Evolutionary conservation across 352 stramenopile species (phyloP), one percentile per base, ranked within the genome.

Genomic region (Globisporangium splendens): DNA sequence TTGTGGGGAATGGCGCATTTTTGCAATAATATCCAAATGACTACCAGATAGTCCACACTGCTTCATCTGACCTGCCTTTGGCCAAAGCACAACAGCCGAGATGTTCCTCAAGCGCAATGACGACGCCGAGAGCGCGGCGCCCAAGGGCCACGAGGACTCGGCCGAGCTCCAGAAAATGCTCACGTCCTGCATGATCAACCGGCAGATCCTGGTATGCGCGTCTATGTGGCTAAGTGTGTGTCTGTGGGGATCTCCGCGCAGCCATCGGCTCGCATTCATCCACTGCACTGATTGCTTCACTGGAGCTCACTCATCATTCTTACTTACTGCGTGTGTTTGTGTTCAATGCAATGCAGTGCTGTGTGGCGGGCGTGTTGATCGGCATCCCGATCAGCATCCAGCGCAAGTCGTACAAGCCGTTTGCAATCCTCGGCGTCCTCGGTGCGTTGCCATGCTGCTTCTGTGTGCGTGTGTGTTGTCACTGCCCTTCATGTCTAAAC

Each of bases 301-400:
- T n/a, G n/a, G n/a, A n/a, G n/a, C 18, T 41, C 43, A 39, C 18
- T 31, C 24, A 49, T 43, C 11, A 24, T 28, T 3, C 7, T 31
- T n/a, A n/a, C n/a, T n/a, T n/a, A n/a, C n/a, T n/a, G 3, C 54
- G n/a, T 52, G 14, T 46, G 14, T 42, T 12, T 57, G 33, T 15
- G 2, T 60, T n/a, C 7, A 1, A 11, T 10, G 28, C 28, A 11
- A 4, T 33, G 18, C 33, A 92, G 83, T 88, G 77, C 47, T 93
- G 84, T 31, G 82, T 93, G 22, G 82, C 69, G 8, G 84, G 84
- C n/a, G 81, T 93, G 28, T 57, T 93, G 50, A 81, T 88, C 41
- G 84, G 84, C 55, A 89, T 93, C 52, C 83, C 84, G 20, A 91
- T 91, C 54, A 93, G 83, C 60, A 91, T 93, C 62, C 67, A 89